phyloP scores from a whole-genome alignment of 805 yeast species.

The Spathaspora girioi region DNA sequence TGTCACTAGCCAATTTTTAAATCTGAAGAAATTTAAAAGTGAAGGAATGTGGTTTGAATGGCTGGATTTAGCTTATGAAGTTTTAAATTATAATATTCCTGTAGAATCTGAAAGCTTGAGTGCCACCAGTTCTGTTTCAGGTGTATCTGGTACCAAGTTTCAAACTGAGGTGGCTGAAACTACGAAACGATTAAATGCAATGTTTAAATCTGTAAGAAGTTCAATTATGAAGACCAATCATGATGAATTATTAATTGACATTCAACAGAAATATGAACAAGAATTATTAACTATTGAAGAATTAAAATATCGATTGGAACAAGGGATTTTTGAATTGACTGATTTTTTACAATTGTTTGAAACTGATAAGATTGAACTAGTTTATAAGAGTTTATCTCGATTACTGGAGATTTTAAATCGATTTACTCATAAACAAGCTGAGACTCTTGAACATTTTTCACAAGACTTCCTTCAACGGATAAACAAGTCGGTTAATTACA shows the following conservation, averaged over 20 bases:
- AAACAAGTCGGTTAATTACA: conserved; percentile 17
- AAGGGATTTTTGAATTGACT: conserved; percentile 18
- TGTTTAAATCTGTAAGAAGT: conserved; percentile 30
- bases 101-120: background rate
- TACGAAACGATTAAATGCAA: conserved; percentile 26
- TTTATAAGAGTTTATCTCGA: conserved; percentile 29
- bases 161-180: conserved; percentile 21
- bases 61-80: conserved; percentile 28
- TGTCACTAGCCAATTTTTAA: conserved; percentile 27
- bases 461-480: conserved; percentile 15
- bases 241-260: conserved; percentile 21
- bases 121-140: background rate
- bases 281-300: conserved; percentile 31
- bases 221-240: conserved; percentile 27
- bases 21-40: conserved; percentile 32
- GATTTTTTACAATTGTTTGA: conserved; percentile 32
- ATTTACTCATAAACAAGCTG: conserved; percentile 21
- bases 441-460: conserved; percentile 21
- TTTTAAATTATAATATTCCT: background rate
- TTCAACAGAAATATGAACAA: conserved; percentile 31
- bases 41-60: conserved; percentile 45
- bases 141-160: conserved; percentile 4
- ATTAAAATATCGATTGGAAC: conserved; percentile 26
- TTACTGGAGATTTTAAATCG: conserved; percentile 31
- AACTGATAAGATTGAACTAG: conserved; percentile 26